Percentiles rank a stretch among this genome's conserved stretches.
Evolutionary conservation across 768 basidiomycete species (phyloP).

Genomic region (Hericium erinaceus): DNA sequence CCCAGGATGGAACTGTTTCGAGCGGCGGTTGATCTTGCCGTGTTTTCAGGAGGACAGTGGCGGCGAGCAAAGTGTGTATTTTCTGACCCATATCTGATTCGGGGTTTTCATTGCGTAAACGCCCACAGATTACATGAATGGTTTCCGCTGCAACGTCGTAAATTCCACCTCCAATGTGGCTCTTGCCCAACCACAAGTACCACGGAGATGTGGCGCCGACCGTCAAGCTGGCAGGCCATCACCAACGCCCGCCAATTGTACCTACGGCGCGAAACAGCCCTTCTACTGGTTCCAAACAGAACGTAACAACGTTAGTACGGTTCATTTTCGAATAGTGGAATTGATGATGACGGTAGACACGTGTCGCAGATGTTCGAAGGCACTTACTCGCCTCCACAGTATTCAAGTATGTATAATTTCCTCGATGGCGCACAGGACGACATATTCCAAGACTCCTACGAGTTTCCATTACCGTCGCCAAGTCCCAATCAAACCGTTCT

Average conservation of each 20-base stretch:
- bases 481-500: slow-evolving; percentile 2
- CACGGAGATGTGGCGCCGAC: slow-evolving; percentile 62
- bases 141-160: slow-evolving; percentile 58
- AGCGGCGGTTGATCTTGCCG: neutral
- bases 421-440: slow-evolving; percentile 56
- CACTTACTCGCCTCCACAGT: slow-evolving; percentile 44
- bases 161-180: slow-evolving; percentile 40
- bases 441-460: slow-evolving; percentile 50
- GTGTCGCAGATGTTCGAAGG: slow-evolving; percentile 47
- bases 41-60: slow-evolving; percentile 38
- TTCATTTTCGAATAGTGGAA: neutral
- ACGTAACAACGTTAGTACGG: slow-evolving; percentile 44
- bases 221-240: slow-evolving; percentile 32
- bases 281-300: slow-evolving; percentile 63
- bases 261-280: slow-evolving; percentile 62
- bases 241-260: slow-evolving; percentile 52
- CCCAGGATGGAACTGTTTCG: neutral
- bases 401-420: slow-evolving; percentile 59
- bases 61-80: slow-evolving; percentile 48
- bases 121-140: slow-evolving; percentile 58
- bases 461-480: slow-evolving; percentile 16
- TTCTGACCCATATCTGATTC: no score
- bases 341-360: neutral
- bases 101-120: no score
- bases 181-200: slow-evolving; percentile 45